These are phyloP conservation scores for Xanthoconium separans DNA, from an alignment of 1,284 basidiomycete genomes.

Conservation along the genomic window DNA sequence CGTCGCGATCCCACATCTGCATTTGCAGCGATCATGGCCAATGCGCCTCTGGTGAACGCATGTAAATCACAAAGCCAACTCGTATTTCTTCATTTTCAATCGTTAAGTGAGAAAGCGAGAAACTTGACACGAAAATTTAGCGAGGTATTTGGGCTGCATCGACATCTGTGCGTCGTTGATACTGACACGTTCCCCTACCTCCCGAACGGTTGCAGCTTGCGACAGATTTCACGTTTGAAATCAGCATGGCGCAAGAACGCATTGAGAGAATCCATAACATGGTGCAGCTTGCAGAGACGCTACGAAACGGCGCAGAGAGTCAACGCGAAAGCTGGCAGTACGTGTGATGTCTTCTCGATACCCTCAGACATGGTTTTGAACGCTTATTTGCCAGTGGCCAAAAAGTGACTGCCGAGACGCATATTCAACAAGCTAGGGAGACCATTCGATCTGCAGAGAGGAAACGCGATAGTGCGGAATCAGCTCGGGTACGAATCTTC, in stretches of 20 bases:
- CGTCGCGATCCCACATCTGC: conserved; percentile 1
- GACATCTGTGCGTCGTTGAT: background rate
- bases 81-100: conserved; percentile 7
- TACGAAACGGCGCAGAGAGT: background rate
- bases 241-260: conserved; percentile 4
- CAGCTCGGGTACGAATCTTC: conserved; percentile 12
- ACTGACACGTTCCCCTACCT: background rate
- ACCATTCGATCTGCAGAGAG: conserved; percentile 15
- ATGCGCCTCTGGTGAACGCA: conserved; percentile 3
- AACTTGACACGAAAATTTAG: conserved; percentile 7
- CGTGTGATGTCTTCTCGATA: background rate
- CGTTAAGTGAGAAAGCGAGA: conserved; percentile 9
- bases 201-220: background rate
- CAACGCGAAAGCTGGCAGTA: conserved; percentile 11
- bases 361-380: background rate
- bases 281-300: background rate
- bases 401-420: conserved; percentile 5
- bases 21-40: background rate
- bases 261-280: conserved; percentile 1
- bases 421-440: conserved; percentile 13
- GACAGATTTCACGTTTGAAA: conserved; percentile 14
- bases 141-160: conserved; percentile 1
- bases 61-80: conserved; percentile 12
- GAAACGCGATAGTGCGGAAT: conserved; percentile 13
- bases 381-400: conserved; percentile 1